These are phyloP conservation scores for Trichophaea hybrida DNA, from an alignment of 2,329 filamentous ascomycete species.

Conservation along the genomic window DNA sequence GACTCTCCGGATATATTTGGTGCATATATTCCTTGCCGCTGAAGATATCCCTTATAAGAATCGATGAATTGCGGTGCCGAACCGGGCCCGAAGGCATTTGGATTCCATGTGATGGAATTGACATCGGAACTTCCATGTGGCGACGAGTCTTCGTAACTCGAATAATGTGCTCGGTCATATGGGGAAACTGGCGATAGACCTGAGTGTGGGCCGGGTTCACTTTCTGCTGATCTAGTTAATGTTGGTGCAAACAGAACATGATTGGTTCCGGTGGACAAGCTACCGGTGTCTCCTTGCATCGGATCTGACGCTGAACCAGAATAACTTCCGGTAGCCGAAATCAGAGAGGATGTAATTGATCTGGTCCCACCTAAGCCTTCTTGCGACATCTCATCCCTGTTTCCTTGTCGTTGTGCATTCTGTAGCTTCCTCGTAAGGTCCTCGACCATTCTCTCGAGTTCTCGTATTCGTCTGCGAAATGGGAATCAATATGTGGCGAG, in stretches of 20 bases:
- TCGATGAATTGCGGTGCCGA: slow-evolving; percentile 16
- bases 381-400: neutral
- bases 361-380: neutral
- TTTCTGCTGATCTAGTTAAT: neutral
- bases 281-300: neutral
- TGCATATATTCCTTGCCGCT: slow-evolving; percentile 14
- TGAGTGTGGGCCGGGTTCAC: neutral
- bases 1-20: neutral
- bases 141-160: neutral
- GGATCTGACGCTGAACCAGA: neutral
- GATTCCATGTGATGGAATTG: slow-evolving; percentile 1
- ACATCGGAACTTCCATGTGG: neutral
- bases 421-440: slow-evolving; percentile 25
- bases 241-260: neutral
- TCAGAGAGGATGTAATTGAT: neutral
- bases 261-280: neutral
- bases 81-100: slow-evolving; percentile 3
- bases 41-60: slow-evolving; percentile 18
- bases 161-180: neutral
- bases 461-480: slow-evolving; percentile 23
- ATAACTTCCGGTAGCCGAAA: neutral
- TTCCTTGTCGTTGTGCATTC: neutral
- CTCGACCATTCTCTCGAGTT: slow-evolving; percentile 26
- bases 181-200: neutral
- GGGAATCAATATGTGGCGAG: neutral